Conservation (phyloP, 1,139 yeast species). For the Meyerozyma guilliermondii region DNA sequence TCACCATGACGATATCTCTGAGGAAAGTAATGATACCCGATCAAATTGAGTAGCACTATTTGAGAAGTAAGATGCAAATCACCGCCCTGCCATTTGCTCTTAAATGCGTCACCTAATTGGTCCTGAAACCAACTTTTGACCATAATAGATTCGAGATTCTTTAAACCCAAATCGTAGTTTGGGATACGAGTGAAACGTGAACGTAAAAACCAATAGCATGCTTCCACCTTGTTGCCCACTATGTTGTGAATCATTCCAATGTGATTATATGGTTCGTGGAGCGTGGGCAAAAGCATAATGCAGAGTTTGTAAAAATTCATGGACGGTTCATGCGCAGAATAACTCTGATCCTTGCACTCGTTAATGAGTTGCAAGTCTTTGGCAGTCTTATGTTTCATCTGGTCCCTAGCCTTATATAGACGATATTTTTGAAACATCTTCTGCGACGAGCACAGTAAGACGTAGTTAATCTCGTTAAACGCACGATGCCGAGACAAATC, state of each 20-base stretch:
- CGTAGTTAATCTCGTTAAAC: slow-evolving; percentile 37
- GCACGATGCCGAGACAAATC: slow-evolving; percentile 56
- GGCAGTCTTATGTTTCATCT: slow-evolving; percentile 5
- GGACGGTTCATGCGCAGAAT: slow-evolving; percentile 23
- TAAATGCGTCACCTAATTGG: neutral
- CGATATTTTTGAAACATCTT: slow-evolving; percentile 31
- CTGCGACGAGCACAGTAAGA: slow-evolving; percentile 30
- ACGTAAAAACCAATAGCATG: slow-evolving; percentile 48
- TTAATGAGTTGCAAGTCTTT: slow-evolving; percentile 5
- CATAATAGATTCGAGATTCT: slow-evolving; percentile 31
- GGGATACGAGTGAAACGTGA: slow-evolving; percentile 52
- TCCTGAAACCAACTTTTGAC: slow-evolving; percentile 26
- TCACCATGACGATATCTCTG: slow-evolving; percentile 21
- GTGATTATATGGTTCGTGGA: slow-evolving; percentile 64
- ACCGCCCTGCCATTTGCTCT: slow-evolving; percentile 17
- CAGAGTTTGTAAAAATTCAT: slow-evolving; percentile 48
- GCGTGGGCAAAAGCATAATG: slow-evolving; percentile 53
- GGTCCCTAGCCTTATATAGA: slow-evolving; percentile 31
- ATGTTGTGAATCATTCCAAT: slow-evolving; percentile 52
- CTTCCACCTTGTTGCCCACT: slow-evolving; percentile 28
- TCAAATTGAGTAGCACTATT: slow-evolving; percentile 20
- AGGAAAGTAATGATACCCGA: slow-evolving; percentile 27
- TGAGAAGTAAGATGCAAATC: slow-evolving; percentile 6
- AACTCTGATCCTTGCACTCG: neutral
- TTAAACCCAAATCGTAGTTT: slow-evolving; percentile 37